phyloP scores from a whole-genome alignment of 768 basidiomycete species.

The Tylopilus rubrobrunneus region DNA sequence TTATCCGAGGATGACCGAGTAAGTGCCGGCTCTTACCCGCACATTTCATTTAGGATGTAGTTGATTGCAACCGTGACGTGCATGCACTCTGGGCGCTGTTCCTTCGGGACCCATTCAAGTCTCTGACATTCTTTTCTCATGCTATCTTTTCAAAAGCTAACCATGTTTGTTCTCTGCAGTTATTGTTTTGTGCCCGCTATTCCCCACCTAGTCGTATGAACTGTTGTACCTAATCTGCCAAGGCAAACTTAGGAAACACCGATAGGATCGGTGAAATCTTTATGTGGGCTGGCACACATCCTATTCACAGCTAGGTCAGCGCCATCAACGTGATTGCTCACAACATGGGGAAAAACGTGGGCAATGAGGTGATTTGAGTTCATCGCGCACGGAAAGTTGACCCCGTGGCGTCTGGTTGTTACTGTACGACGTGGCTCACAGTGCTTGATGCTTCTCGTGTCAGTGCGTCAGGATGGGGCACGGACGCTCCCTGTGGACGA shows the following conservation, averaged over 20 bases:
- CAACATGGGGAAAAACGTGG: neutral
- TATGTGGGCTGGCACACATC: neutral
- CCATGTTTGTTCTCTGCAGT: conserved; percentile 3
- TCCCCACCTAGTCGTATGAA: conserved; percentile 1
- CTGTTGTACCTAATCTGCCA: conserved; percentile 15
- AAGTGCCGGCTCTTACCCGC: conserved; percentile 2
- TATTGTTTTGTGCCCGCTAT: neutral
- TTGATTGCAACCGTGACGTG: conserved; percentile 54
- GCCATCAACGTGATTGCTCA: neutral
- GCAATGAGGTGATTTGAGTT: neutral
- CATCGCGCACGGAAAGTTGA: neutral
- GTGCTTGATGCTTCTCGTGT: neutral
- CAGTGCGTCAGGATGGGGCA: neutral
- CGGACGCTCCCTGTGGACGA: conserved; percentile 1
- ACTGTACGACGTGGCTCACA: neutral
- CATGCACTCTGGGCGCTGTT: conserved; percentile 55
- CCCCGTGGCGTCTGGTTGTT: neutral
- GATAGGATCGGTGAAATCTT: neutral
- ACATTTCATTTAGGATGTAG: conserved; percentile 39
- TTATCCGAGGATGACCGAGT: conserved; percentile 8
- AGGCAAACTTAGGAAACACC: conserved; percentile 3
- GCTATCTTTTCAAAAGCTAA: conserved; percentile 12
- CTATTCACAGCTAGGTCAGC: neutral
- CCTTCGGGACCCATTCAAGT: conserved; percentile 82
- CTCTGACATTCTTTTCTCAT: conserved; percentile 45